Percentiles rank a stretch among this genome's conserved stretches.
Evolutionary conservation across 129 eudicot genomes (phyloP).

Genomic region (Kitagawia praeruptora): DNA sequence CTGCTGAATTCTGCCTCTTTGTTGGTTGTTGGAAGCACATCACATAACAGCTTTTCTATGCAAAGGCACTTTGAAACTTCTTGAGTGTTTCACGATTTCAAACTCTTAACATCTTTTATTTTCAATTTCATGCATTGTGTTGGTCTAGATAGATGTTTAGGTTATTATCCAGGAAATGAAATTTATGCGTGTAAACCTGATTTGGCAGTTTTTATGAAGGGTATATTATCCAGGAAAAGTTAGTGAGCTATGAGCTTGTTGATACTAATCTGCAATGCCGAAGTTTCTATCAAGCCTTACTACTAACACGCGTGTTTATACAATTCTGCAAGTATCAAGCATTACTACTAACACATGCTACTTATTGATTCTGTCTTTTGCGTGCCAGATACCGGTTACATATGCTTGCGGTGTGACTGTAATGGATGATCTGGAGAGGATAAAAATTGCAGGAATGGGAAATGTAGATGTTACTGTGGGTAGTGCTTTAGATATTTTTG

Average conservation of each 20-base stretch:
- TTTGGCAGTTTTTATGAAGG: not conserved
- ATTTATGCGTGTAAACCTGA: not conserved
- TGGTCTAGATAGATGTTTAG: not conserved
- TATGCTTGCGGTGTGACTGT: constrained; percentile 91
- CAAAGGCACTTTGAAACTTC: not conserved
- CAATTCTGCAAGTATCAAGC: not conserved
- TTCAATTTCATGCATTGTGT: not conserved
- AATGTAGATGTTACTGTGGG: constrained; percentile 93
- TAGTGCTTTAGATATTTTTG: constrained; percentile 89
- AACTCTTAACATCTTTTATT: not conserved
- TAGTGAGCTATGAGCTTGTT: not conserved
- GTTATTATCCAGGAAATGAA: not conserved
- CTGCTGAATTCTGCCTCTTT: not conserved
- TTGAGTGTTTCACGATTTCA: not conserved
- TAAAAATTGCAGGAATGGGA: constrained; percentile 66
- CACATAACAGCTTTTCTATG: not conserved
- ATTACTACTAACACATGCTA: not conserved
- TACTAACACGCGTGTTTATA: not conserved
- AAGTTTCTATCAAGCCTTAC: no score
- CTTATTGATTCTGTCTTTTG: constrained; percentile 1
- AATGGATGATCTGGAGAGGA: constrained; percentile 74
- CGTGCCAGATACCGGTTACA: constrained; percentile 79
- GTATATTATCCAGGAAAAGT: not conserved
- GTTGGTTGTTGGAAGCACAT: not conserved
- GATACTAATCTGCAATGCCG: no score